phyloP scores from a whole-genome alignment of 306 rosid species.

The Begonia peltatifolia region DNA sequence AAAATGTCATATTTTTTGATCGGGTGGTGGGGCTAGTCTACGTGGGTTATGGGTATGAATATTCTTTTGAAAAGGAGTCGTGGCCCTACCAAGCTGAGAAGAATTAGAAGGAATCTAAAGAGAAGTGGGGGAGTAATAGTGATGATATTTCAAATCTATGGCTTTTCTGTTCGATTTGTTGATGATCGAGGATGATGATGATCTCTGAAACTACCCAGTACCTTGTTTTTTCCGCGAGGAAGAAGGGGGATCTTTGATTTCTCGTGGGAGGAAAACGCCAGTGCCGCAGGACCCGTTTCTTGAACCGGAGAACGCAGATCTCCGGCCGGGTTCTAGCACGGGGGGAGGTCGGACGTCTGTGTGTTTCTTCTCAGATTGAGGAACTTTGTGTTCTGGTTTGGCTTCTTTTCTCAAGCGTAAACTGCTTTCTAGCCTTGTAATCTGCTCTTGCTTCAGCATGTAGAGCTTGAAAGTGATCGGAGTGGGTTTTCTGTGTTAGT shows the following conservation, averaged over 20 bases:
- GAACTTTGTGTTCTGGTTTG: neutral
- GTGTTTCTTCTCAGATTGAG: slow-evolving; percentile 9
- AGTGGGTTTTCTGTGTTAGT: neutral
- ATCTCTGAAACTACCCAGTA: neutral
- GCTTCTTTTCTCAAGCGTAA: slow-evolving; percentile 5
- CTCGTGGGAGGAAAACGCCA: slow-evolving; percentile 53
- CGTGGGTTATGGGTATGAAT: no score
- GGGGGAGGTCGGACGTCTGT: neutral
- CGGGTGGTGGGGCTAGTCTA: no score
- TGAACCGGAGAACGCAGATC: slow-evolving; percentile 23
- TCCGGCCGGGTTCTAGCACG: slow-evolving; percentile 18
- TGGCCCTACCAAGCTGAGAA: neutral
- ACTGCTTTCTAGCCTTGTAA: slow-evolving; percentile 10
- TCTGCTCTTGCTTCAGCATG: slow-evolving; percentile 18
- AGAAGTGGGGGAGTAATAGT: neutral
- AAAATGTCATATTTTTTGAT: neutral
- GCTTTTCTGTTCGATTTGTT: neutral
- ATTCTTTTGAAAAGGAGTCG: neutral
- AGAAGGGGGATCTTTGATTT: slow-evolving; percentile 12
- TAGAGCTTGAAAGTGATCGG: slow-evolving; percentile 5
- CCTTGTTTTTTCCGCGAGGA: slow-evolving; percentile 26
- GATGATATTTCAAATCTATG: neutral
- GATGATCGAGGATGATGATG: no score
- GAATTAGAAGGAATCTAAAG: neutral
- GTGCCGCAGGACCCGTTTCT: slow-evolving; percentile 39